These are phyloP conservation scores for Podaxis sp. DNA, from an alignment of 768 basidiomycete genomes.

Conservation along the genomic window DNA sequence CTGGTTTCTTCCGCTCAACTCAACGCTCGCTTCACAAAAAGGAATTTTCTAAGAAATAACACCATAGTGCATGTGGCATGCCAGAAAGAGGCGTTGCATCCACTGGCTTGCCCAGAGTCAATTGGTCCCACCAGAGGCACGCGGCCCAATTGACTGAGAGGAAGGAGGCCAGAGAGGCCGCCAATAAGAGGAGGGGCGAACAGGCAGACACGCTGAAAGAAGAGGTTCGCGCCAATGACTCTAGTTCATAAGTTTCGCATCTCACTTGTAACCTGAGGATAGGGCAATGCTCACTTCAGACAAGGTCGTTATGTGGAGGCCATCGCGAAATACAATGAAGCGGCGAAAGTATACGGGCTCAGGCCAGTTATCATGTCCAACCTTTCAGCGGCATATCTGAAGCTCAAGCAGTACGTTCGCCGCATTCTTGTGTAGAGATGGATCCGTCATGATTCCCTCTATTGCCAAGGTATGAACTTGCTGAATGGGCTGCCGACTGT, in stretches of 20 bases:
- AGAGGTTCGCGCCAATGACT: constrained; percentile 12
- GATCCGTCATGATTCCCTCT: background rate
- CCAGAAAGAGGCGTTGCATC: background rate
- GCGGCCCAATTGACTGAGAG: background rate
- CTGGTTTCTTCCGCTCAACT: too few relatives aligned
- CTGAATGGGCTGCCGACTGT: constrained; percentile 32
- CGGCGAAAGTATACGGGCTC: constrained; percentile 28
- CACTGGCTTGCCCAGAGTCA: background rate
- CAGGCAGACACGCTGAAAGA: constrained; percentile 18
- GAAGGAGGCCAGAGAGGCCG: background rate
- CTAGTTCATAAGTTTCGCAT: background rate
- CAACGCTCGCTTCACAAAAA: too few relatives aligned
- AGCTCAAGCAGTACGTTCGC: constrained; percentile 29
- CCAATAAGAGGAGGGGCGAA: background rate
- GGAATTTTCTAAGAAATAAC: too few relatives aligned
- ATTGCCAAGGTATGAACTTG: constrained; percentile 30
- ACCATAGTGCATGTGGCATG: background rate
- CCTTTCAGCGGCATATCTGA: constrained; percentile 34
- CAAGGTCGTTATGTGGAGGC: constrained; percentile 32
- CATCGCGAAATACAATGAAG: constrained; percentile 25
- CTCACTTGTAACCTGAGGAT: background rate
- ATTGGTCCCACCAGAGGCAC: background rate
- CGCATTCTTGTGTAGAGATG: background rate
- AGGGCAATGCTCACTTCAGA: constrained; percentile 36
- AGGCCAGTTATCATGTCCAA: constrained; percentile 36